A percentile compares a stretch with the other conserved stretches of the same genome.
These are phyloP conservation scores for Termitomyces sp. DNA, from an alignment of 768 basidiomycete genomes.

Conservation along the genomic window DNA sequence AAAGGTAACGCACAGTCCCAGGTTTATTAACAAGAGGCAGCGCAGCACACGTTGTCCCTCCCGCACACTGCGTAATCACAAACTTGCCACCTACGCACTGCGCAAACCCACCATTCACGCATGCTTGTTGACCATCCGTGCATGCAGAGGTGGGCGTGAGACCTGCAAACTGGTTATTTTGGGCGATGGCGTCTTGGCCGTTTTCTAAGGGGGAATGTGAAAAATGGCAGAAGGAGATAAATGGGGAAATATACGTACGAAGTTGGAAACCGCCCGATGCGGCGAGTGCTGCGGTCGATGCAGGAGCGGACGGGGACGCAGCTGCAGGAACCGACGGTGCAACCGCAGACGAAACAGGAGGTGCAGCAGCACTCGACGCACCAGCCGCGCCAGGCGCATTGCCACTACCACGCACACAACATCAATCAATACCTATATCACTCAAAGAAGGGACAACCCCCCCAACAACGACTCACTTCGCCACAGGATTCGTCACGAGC, in stretches of 20 bases:
- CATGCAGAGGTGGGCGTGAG: constrained; percentile 24
- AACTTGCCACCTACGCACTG: constrained; percentile 24
- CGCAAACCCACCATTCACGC: constrained; percentile 21
- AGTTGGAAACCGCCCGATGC: constrained; percentile 9
- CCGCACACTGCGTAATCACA: constrained; percentile 24
- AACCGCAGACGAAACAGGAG: neutral
- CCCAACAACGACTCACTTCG: constrained; percentile 3
- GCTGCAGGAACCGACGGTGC: neutral
- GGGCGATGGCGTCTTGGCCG: constrained; percentile 18
- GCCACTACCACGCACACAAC: neutral
- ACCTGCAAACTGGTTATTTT: constrained; percentile 23
- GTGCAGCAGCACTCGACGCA: neutral
- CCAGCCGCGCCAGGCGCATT: neutral
- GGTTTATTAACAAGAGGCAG: constrained; percentile 27
- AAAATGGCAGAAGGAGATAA: neutral
- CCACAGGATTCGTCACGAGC: constrained; percentile 33
- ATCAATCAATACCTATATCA: too few relatives aligned
- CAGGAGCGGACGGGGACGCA: neutral
- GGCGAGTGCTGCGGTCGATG: neutral
- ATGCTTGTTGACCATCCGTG: constrained; percentile 20
- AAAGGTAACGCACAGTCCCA: constrained; percentile 21
- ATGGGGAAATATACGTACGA: neutral
- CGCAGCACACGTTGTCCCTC: constrained; percentile 27
- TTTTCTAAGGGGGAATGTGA: constrained; percentile 7
- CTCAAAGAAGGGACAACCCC: too few relatives aligned